Evolutionary conservation across 2,329 filamentous ascomycete genomes (phyloP).

Genomic region (Periconia macrospinosa): DNA sequence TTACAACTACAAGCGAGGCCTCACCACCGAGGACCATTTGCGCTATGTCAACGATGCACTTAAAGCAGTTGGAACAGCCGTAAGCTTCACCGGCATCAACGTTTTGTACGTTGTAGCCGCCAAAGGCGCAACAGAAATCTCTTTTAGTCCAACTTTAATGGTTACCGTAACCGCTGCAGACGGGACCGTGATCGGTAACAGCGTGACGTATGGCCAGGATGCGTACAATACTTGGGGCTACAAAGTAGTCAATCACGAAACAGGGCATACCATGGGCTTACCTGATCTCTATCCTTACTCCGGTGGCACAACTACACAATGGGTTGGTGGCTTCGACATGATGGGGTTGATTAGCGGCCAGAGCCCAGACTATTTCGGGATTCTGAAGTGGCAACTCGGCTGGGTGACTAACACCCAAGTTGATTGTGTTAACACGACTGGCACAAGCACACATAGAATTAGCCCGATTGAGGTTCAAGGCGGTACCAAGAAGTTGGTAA

Average conservation of each 20-base stretch:
- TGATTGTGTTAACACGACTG: conserved; percentile 7
- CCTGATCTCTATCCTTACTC: conserved; percentile 16
- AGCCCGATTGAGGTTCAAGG: conserved; percentile 13
- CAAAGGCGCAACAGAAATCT: conserved; percentile 5
- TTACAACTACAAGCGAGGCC: conserved; percentile 5
- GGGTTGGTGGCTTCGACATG: conserved; percentile 18
- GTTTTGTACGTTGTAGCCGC: conserved; percentile 15
- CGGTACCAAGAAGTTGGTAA: conserved; percentile 6
- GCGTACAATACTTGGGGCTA: conserved; percentile 6
- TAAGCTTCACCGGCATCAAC: conserved; percentile 8
- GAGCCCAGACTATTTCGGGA: conserved; percentile 13
- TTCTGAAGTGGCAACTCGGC: conserved; percentile 18
- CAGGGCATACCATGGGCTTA: conserved; percentile 14
- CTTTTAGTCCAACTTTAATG: conserved; percentile 3
- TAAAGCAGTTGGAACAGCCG: conserved; percentile 4
- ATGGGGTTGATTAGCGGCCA: conserved; percentile 16
- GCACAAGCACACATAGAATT: conserved; percentile 10
- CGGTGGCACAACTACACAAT: background rate
- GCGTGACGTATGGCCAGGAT: conserved; percentile 17
- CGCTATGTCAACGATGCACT: conserved; percentile 16
- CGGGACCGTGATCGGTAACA: conserved; percentile 6
- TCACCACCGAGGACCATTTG: conserved; percentile 7
- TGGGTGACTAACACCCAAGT: conserved; percentile 17
- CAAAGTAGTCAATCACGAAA: conserved; percentile 19
- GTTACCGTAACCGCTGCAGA: conserved; percentile 7